These are phyloP conservation scores for Sporothrix brasiliensis DNA, from an alignment of 2,329 filamentous ascomycete genomes.

Conservation along the genomic window DNA sequence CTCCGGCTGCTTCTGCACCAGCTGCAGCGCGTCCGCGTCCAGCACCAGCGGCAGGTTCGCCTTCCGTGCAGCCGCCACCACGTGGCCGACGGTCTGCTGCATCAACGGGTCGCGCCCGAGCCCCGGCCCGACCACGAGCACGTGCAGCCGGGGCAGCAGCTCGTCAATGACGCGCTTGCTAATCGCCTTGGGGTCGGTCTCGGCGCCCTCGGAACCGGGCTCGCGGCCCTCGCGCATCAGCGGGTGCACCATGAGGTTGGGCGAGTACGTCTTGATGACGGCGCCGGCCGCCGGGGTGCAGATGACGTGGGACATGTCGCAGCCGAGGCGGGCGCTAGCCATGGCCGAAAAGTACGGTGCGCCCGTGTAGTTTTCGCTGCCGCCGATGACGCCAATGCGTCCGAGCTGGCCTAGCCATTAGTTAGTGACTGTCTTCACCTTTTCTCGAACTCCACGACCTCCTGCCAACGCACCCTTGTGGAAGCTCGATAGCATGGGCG, in stretches of 20 bases:
- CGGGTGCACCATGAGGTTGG: slow-evolving; percentile 97
- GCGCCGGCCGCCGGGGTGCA: slow-evolving; percentile 84
- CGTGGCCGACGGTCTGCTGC: slow-evolving; percentile 78
- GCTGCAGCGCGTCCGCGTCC: slow-evolving; percentile 83
- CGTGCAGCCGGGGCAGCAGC: slow-evolving; percentile 85
- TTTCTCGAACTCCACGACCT: no score
- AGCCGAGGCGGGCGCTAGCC: slow-evolving; percentile 87
- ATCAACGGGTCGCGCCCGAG: slow-evolving; percentile 88
- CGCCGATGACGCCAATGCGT: slow-evolving; percentile 89
- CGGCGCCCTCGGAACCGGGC: slow-evolving; percentile 54
- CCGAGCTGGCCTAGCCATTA: slow-evolving; percentile 75
- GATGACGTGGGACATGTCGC: slow-evolving; percentile 93
- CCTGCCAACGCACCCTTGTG: slow-evolving; percentile 73
- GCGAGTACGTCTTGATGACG: slow-evolving; percentile 97
- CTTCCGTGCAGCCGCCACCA: slow-evolving; percentile 77
- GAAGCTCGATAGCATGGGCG: slow-evolving; percentile 91
- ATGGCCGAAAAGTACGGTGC: slow-evolving; percentile 98
- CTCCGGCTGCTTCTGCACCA: slow-evolving; percentile 75
- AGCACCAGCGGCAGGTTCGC: slow-evolving; percentile 77
- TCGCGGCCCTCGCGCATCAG: slow-evolving; percentile 65
- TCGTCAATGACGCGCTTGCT: slow-evolving; percentile 67
- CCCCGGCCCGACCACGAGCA: slow-evolving; percentile 89
- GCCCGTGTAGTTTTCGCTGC: slow-evolving; percentile 93
- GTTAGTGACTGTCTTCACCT: slow-evolving; percentile 26
- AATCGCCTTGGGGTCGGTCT: slow-evolving; percentile 62